Evolutionary conservation across 805 yeast species (phyloP).

Genomic region (Kluyveromyces siamensis): DNA sequence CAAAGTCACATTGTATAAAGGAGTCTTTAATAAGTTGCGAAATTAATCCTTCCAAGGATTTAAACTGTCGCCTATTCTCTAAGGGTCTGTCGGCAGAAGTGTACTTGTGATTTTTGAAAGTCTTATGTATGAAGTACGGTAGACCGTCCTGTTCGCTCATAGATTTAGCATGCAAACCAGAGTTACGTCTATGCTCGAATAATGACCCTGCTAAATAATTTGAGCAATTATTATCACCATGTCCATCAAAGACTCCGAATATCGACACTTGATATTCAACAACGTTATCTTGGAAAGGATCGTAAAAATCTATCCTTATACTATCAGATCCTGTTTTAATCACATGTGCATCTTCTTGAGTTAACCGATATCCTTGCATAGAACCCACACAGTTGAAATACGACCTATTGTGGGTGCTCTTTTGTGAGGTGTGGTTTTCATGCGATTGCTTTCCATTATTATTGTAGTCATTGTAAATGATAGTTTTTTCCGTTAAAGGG

Average conservation of each 20-base stretch:
- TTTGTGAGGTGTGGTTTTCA: neutral
- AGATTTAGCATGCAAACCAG: constrained; percentile 12
- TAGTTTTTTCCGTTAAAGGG: constrained; percentile 60
- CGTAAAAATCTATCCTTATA: constrained; percentile 25
- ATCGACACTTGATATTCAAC: constrained; percentile 29
- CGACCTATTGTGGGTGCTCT: neutral
- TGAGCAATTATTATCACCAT: constrained; percentile 64
- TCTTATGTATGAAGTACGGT: neutral
- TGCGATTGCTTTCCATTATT: constrained; percentile 17
- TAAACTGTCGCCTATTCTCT: constrained; percentile 13
- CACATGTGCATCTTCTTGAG: constrained; percentile 71
- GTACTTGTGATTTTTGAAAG: constrained; percentile 3
- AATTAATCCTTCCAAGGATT: constrained; percentile 29
- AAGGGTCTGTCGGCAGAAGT: neutral
- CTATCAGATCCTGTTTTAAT: constrained; percentile 39
- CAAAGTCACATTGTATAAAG: constrained; percentile 38
- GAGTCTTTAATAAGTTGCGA: constrained; percentile 34
- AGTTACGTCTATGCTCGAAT: neutral
- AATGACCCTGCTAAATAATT: constrained; percentile 35
- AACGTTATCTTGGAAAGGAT: constrained; percentile 22
- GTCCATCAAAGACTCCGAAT: constrained; percentile 76
- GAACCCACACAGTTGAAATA: constrained; percentile 55
- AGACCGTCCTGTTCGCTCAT: constrained; percentile 14
- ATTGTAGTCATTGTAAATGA: constrained; percentile 35
- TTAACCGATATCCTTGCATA: constrained; percentile 68